Evolutionary conservation across 352 stramenopile genomes (phyloP), one percentile per base, ranked within the genome.

Genomic region (Phytophthora fragariaefolia): DNA sequence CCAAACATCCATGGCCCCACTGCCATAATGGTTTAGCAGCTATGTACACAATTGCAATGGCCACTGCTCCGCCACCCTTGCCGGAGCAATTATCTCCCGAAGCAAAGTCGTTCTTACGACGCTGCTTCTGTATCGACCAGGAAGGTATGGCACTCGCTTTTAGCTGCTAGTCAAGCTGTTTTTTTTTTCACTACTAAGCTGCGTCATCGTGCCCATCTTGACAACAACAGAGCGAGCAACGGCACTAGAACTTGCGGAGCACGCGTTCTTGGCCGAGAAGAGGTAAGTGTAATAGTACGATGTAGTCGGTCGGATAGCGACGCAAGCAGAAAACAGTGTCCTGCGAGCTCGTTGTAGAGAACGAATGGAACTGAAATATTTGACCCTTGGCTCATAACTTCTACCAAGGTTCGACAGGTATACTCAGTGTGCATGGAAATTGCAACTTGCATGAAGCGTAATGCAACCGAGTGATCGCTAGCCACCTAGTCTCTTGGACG

Each of bases 61-160:
- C 82, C 6, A 87, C 71, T 1, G 50, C 70, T 23, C 64, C 81
- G 20, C 86, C 86, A 4, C 80, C 82, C 27, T 60, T 91, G n/a
- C 84, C 86, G 0, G 58, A 77, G 5, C 36, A 82, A 22, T 61
- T 92, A 20, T 89, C 84, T 7, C 8, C 26, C 5, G 64, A 89
- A 24, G 85, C 80, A 28, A 79, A 73, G 24, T 64, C 71, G 9
- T 93, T 95, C 66, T 63, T 95, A 7, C 38, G 58, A 26, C 72
- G 79, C 5, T 92, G 86, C 66, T 92, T 95, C 38, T 85, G 77
- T 55, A 89, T 93, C 40, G 58, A 93, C n/a, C 83, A 85, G 0
- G 67, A 86, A 65, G 80, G 85, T 91, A 53, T 53, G 38, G 10
- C 26, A 52, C 13, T 22, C 10, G 1, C 6, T 38, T 1, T 54